These are phyloP conservation scores for Aureobasidium melanogenum DNA, from an alignment of 2,329 filamentous ascomycete species.

Conservation along the genomic window DNA sequence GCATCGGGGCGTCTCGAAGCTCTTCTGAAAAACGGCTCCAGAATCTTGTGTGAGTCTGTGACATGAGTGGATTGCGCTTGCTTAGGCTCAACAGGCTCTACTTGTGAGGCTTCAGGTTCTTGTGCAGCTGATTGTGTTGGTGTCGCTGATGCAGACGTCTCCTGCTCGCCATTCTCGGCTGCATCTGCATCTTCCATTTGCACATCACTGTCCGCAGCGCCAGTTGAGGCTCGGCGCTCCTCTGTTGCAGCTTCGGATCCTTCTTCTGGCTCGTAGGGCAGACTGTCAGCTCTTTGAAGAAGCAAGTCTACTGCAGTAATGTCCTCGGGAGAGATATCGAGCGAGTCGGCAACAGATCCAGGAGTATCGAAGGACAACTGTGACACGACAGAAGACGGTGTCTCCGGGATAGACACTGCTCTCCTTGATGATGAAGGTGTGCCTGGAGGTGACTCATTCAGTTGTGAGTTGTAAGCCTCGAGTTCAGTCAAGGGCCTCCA, in stretches of 20 bases:
- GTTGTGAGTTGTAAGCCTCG: background rate
- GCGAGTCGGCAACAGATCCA: background rate
- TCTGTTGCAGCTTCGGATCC: background rate
- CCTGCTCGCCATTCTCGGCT: background rate
- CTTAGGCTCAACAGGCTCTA: background rate
- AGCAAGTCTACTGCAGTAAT: background rate
- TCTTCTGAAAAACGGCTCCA: conserved; percentile 1
- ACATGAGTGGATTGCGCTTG: background rate
- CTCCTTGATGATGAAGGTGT: background rate
- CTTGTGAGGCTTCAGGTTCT: background rate
- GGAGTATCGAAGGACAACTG: background rate
- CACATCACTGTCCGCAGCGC: background rate
- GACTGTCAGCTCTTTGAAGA: background rate
- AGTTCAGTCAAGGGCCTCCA: conserved; percentile 1
- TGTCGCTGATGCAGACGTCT: background rate
- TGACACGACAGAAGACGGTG: background rate
- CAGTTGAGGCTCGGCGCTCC: background rate
- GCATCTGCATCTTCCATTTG: background rate
- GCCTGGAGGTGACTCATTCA: background rate
- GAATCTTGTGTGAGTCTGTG: background rate
- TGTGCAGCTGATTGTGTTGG: background rate
- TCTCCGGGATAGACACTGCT: background rate
- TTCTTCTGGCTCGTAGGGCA: background rate
- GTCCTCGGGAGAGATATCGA: background rate
- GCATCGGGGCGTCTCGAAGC: background rate